Evolutionary conservation across 164 flowering plant species (phyloP).

Genomic region (Nelumbo lutea): DNA sequence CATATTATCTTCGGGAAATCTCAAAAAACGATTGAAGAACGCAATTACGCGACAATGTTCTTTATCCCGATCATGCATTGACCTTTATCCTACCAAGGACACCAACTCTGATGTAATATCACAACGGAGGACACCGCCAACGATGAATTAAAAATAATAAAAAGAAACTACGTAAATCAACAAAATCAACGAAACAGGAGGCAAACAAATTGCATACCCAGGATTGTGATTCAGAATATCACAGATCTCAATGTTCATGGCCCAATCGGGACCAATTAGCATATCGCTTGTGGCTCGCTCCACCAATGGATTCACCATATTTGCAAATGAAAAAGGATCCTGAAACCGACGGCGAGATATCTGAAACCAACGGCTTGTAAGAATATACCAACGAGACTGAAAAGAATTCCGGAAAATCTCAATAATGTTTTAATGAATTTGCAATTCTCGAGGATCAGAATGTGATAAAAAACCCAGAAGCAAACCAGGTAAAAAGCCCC

Average conservation of each 20-base stretch:
- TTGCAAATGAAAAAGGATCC: conserved; percentile 1
- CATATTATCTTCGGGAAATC: background rate
- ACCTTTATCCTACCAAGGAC: background rate
- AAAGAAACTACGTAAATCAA: background rate
- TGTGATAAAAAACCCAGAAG: background rate
- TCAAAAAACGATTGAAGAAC: background rate
- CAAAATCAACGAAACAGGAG: background rate
- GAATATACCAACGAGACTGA: conserved; percentile 14
- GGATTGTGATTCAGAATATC: conserved; percentile 88
- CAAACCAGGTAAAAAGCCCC: conserved; percentile 6
- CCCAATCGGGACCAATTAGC: conserved; percentile 99
- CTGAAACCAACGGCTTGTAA: conserved; percentile 3
- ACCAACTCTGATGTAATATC: background rate
- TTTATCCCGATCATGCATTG: background rate
- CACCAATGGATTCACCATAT: conserved; percentile 87
- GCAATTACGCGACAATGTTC: background rate
- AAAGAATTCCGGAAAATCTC: conserved; percentile 11
- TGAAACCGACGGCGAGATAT: background rate
- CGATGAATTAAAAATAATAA: background rate
- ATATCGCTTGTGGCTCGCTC: conserved; percentile 92
- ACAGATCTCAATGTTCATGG: conserved; percentile 96
- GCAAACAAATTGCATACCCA: conserved; percentile 37
- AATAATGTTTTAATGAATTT: background rate
- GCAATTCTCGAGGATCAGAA: conserved; percentile 3
- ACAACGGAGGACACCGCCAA: background rate